Percentiles rank a stretch among this genome's conserved stretches.
These are phyloP conservation scores for Pyracantha coccinea DNA, from an alignment of 331 rosid genomes.

Conservation along the genomic window DNA sequence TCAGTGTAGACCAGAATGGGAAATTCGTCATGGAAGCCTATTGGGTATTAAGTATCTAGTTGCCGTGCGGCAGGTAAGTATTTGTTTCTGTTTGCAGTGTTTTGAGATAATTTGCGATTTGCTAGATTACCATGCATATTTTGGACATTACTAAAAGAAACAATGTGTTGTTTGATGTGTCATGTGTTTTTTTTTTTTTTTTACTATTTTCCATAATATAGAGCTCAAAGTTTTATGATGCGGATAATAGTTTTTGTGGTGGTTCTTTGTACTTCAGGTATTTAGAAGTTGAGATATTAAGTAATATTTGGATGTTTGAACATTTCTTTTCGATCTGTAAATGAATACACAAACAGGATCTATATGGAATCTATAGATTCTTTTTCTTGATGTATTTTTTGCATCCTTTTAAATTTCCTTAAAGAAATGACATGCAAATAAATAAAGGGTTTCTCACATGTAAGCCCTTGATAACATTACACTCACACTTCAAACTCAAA, in stretches of 20 bases:
- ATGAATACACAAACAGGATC: not conserved
- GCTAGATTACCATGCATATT: not conserved
- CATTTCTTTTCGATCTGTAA: not conserved
- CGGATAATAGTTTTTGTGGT: not conserved
- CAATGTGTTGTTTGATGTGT: not conserved
- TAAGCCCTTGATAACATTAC: not conserved
- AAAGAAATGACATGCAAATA: not conserved
- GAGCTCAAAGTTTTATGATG: not conserved
- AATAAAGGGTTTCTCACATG: not conserved
- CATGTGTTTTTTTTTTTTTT: not conserved
- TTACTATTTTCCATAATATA: not conserved
- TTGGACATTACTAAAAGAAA: not conserved
- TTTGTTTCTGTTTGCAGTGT: not conserved
- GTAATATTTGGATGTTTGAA: not conserved
- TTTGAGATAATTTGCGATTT: not conserved
- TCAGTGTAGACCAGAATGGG: conserved; percentile 99
- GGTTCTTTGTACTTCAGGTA: not conserved
- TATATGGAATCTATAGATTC: not conserved
- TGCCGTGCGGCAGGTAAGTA: conserved; percentile 82
- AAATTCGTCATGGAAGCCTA: conserved; percentile 98
- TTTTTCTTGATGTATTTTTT: not conserved
- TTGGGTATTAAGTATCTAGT: conserved; percentile 92
- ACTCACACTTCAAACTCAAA: not conserved
- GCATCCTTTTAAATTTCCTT: not conserved
- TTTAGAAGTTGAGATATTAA: not conserved